Percentiles rank a stretch among this genome's conserved stretches.
These are phyloP conservation scores for Trichoderma asperelloides DNA, from an alignment of 495 filamentous ascomycete species.

Conservation along the genomic window DNA sequence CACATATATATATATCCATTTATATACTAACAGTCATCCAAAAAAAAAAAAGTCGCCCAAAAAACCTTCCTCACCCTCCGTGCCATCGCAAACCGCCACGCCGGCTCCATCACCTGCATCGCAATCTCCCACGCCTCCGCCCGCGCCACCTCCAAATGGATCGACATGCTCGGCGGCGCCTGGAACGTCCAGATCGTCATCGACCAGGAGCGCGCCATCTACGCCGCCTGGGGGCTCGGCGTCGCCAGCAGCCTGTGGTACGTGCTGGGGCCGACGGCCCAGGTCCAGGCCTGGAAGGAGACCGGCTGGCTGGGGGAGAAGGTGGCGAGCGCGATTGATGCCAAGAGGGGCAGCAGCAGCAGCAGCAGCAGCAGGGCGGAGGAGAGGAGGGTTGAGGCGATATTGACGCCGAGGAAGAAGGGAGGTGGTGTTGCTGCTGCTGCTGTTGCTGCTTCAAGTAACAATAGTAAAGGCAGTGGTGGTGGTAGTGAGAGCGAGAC, in stretches of 20 bases:
- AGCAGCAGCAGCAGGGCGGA: too few species aligned
- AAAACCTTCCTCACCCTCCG: slow-evolving; percentile 45
- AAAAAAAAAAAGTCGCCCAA: too few species aligned
- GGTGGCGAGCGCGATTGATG: slow-evolving; percentile 27
- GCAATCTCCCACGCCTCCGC: slow-evolving; percentile 45
- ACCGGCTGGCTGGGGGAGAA: slow-evolving; percentile 35
- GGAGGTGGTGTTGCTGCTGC: too few species aligned
- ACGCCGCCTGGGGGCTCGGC: slow-evolving; percentile 47
- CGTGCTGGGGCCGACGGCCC: slow-evolving; percentile 37
- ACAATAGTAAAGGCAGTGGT: background rate
- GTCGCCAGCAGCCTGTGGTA: slow-evolving; percentile 35
- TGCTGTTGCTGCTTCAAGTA: too few species aligned
- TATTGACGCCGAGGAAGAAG: too few species aligned
- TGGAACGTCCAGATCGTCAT: slow-evolving; percentile 40
- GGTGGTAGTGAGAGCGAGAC: background rate
- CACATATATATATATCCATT: background rate
- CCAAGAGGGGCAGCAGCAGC: slow-evolving; percentile 20
- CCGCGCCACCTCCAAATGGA: slow-evolving; percentile 39
- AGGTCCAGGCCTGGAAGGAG: slow-evolving; percentile 33
- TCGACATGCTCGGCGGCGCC: slow-evolving; percentile 39
- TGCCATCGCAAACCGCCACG: slow-evolving; percentile 31
- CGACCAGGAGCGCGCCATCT: slow-evolving; percentile 41
- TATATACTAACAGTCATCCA: slow-evolving; percentile 17
- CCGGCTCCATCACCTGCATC: slow-evolving; percentile 35
- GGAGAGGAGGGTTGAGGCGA: slow-evolving; percentile 1